Evolutionary conservation across 495 filamentous ascomycete species (phyloP).

Genomic region (Chaetomium cochliodes): DNA sequence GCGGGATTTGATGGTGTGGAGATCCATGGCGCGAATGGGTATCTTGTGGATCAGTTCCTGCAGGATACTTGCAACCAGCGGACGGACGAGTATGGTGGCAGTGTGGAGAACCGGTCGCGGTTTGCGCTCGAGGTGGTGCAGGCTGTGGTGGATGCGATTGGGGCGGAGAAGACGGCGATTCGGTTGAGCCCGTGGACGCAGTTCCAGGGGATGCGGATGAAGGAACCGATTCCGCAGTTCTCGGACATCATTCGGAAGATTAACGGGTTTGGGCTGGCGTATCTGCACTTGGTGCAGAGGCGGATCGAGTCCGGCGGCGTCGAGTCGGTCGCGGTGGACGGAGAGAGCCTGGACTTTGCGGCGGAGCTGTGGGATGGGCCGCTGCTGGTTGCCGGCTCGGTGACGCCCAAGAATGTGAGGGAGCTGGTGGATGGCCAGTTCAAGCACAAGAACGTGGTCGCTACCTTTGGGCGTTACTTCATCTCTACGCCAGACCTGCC

Average conservation of each 20-base stretch:
- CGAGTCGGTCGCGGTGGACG: slow-evolving; percentile 38
- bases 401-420: slow-evolving; percentile 47
- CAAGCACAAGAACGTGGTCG: slow-evolving; percentile 50
- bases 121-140: slow-evolving; percentile 64
- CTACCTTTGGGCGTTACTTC: slow-evolving; percentile 63
- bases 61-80: slow-evolving; percentile 63
- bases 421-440: slow-evolving; percentile 55
- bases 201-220: slow-evolving; percentile 71
- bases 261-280: slow-evolving; percentile 59
- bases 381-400: slow-evolving; percentile 64
- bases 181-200: slow-evolving; percentile 62
- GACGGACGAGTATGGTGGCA: slow-evolving; percentile 68
- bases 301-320: slow-evolving; percentile 45
- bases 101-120: slow-evolving; percentile 65
- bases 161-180: slow-evolving; percentile 60
- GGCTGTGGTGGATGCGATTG: slow-evolving; percentile 63
- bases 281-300: slow-evolving; percentile 63
- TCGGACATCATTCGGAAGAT: slow-evolving; percentile 54
- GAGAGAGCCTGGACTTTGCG: slow-evolving; percentile 54
- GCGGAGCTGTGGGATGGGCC: slow-evolving; percentile 51
- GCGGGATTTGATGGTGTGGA: slow-evolving; percentile 80
- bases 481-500: slow-evolving; percentile 71
- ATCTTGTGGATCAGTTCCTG: slow-evolving; percentile 71
- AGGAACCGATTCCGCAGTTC: slow-evolving; percentile 63
- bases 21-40: slow-evolving; percentile 72